Conservation (phyloP, 2,329 filamentous ascomycete species). For the Magnaporthiopsis poae region DNA sequence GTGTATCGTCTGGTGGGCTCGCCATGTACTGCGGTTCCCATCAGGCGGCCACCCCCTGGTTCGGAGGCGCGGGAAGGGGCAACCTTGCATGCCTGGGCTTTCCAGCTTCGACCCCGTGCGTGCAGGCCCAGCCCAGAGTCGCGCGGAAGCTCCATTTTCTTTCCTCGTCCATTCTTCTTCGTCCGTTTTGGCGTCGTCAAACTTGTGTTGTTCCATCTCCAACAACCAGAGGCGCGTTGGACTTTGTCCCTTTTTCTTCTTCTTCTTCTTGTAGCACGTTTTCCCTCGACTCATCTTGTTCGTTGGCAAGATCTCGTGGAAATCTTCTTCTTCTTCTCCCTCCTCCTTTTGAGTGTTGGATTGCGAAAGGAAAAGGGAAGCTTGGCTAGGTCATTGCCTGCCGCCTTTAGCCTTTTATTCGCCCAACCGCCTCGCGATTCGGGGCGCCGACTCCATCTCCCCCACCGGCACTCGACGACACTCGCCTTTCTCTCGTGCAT, state of each 20-base stretch:
- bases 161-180: not conserved
- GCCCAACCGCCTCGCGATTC: not conserved
- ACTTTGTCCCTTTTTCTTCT: not conserved
- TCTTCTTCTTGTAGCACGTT: not conserved
- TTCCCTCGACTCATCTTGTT: not conserved
- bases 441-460: not conserved
- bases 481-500: not conserved
- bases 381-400: not conserved
- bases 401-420: not conserved
- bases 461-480: not conserved
- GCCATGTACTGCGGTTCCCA: not conserved
- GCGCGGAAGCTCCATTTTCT: not conserved
- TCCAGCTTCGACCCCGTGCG: not conserved
- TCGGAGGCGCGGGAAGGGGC: not conserved
- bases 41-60: not conserved
- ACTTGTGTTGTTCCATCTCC: not conserved
- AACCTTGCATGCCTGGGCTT: not conserved
- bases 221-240: not conserved
- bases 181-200: not conserved
- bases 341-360: not conserved
- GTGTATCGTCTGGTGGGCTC: not conserved
- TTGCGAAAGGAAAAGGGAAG: not conserved
- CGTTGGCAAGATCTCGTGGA: not conserved
- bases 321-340: not conserved
- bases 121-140: constrained; percentile 2